Evolutionary conservation across 129 eudicot species (phyloP).

Genomic region (Ambrosia trifida): DNA sequence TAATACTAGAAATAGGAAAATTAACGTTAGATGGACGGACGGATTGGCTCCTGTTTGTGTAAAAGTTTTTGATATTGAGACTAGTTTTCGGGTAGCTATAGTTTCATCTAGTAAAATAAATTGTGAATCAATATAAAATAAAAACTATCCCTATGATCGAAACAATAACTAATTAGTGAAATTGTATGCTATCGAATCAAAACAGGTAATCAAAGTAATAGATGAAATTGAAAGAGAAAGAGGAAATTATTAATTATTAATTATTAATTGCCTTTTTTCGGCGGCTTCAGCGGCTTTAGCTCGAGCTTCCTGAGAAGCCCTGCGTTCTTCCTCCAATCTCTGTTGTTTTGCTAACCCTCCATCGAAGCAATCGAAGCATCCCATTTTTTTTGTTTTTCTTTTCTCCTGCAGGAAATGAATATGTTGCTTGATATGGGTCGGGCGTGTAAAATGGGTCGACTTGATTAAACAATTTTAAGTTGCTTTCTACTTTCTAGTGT

Average conservation of each 20-base stretch:
- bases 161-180: background rate
- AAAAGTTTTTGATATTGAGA: no score
- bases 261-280: slow-evolving; percentile 50
- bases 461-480: background rate
- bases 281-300: slow-evolving; percentile 98
- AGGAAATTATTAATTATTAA: slow-evolving; percentile 4
- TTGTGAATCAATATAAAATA: background rate
- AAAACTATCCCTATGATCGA: background rate
- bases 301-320: slow-evolving; percentile 86
- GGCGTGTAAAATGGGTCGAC: background rate
- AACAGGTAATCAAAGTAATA: background rate
- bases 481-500: background rate
- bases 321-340: slow-evolving; percentile 72
- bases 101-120: background rate
- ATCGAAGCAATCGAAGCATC: slow-evolving; percentile 77
- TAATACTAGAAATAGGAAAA: background rate
- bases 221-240: background rate
- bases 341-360: slow-evolving; percentile 50
- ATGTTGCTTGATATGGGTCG: slow-evolving; percentile 1
- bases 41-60: no score
- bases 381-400: slow-evolving; percentile 39
- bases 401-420: background rate
- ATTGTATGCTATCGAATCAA: slow-evolving; percentile 1
- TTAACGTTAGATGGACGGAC: no score
- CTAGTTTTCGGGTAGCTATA: background rate